Base-by-base conservation (phyloP, 495 filamentous ascomycete species). In the Corynascus novoguineensis region DNA sequence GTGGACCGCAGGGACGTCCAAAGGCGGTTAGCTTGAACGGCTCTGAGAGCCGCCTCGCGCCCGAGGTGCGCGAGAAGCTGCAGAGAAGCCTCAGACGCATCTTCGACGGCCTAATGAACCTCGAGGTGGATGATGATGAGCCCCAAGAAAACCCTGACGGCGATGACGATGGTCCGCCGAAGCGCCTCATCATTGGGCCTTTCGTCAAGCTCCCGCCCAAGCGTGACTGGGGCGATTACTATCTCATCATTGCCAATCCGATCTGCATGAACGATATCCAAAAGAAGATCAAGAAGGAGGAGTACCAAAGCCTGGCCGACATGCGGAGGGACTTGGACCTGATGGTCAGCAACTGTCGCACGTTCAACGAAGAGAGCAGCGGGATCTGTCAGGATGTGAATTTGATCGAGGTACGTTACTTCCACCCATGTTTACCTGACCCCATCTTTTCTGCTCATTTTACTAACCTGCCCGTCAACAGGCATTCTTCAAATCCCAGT, bases 281-380 rank as follows among this genome's bases (percentile, higher is more conserved):
- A 70, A 90, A 86, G 69, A 91, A 88, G 75, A 95, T 98, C 71
- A 95, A 95, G 75, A 89, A 86, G 60, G 86, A 92, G 58, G 88
- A 97, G 60, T 98, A 97, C 69, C 83, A 83, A 60, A 86, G 78
- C 65, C 71, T 96, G 54, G 83, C 76, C 59, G 87, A 89, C 59
- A 88, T 97, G 80, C 76, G 84, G 32, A 81, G 81, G 28, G 93
- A 98, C 65, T 83, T 98, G 56, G 81, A 83, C 44, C 74, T 88
- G 53, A 81, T 98, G 64, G 92, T 91, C 68, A 82, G 81, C 63
- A 98, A 98, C 74, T 95, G 92, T 58, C 78, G 89, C 65, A 92
- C 86, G 6, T 98, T 93, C 73, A 98, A 98, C 71, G 93, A 98
- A 71, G 93, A 97, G 66, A 86, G 83, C 38, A 96, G 91, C 72